Evolutionary conservation across 805 yeast genomes (phyloP), one percentile per base, ranked within the genome.

Genomic region (Suhomyces kilbournensis): DNA sequence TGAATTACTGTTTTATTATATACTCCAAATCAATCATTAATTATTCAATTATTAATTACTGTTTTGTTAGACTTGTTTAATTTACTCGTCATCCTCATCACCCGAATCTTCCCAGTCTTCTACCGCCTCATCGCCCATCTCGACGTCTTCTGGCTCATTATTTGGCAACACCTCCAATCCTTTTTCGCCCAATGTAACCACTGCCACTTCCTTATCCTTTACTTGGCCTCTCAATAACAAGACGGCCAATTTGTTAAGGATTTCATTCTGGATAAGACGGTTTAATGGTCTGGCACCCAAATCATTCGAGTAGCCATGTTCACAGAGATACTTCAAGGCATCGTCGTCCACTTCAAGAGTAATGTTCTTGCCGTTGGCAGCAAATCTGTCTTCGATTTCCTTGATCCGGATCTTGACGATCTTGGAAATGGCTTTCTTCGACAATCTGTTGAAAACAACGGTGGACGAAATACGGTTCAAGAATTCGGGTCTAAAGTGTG

Each of bases 261-360:
- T 80, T 68, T 91, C 94, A 56, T 79, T 81, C 71, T 94, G 97
- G 59, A 94, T 93, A 62, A 94, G 80, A 63, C 98, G 84, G 76
- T 88, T 88, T 74, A 94, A 81, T 53, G 99, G 99, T 69, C 99
- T 82, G 6, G 99, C 99, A 74, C 99, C 99, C 69, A 94, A 77
- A 69, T 93, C 97, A 52, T 86, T 80, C 23, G 97, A 90, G 74
- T 92, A 94, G 47, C 99, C 99, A 61, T 90, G 75, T 62, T 79
- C 81, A 60, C 96, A 85, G 59, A 94, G 76, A 78, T 85, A 94
- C 49, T 88, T 91, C 61, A 88, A 74, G 3, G 97, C 97, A 8
- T 77, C 84, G 45, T 82, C 84, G 50, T 85, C 84, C n/a, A 93
- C 81, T 26, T 85, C 82, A 63, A 94, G 80, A 28, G 78, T 77